Evolutionary conservation across 1,284 basidiomycete genomes (phyloP), one percentile per base, ranked within the genome.

Genomic region (Ceratobasidium sp.): DNA sequence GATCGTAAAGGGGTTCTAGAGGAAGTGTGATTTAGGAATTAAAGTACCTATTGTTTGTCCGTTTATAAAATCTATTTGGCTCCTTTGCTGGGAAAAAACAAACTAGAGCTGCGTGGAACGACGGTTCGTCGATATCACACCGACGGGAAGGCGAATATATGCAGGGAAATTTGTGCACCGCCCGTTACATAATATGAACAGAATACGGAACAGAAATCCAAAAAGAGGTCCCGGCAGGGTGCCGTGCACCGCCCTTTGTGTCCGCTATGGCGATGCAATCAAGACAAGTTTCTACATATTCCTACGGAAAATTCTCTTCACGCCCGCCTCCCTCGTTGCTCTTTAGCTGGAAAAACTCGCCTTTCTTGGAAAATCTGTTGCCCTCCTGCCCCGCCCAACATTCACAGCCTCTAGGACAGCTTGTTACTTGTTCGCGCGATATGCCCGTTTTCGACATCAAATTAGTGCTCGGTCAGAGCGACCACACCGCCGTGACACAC

Each of bases 241-340:
- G 54, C 54, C 36, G 57, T 60, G 57, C 54, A 41, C 57, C 57
- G 31, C 22, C 57, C 57, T 60, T 60, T 60, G 57, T 60, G 36
- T 31, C n/a, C 31, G 19, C 27, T 27, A 69, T 41, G 56, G 69
- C 69, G 45, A 72, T 72, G 57, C 56, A 22, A 72, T n/a, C 31
- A 72, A 41, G 45, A 72, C 56, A 59, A 60, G 45, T 53, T 44
- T 44, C 22, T 57, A 33, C 17, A 15, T 51, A 47, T 72, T 62
- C 56, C 19, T 1, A 29, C 14, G 36, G 69, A 72, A 72, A 4
- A 44, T 72, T 72, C 67, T 24, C 47, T 48, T 48, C 69, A 33
- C 48, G 22, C 69, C 47, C 33, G n/a, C 33, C 47, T 24, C 33
- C 29, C 56, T 24, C 31, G 31, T 44, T 29, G 22, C n/a, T 50